Conservation (phyloP, 257 asterid species). For the Scutellaria minor region DNA sequence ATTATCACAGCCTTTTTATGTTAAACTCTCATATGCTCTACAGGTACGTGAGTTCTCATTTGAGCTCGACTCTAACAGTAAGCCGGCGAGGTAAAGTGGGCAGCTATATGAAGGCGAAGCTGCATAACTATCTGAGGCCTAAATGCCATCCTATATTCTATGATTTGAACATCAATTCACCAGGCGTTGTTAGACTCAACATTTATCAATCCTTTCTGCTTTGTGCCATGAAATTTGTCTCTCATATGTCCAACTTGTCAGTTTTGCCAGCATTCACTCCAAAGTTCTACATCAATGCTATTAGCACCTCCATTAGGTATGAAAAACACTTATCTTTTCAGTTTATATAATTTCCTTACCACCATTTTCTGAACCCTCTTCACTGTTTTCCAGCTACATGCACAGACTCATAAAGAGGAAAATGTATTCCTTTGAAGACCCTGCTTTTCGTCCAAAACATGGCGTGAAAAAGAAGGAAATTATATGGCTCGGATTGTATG, state of each 20-base stretch:
- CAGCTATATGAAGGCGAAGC: constrained; percentile 52
- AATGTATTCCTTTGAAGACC: constrained; percentile 46
- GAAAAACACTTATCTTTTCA: not conserved
- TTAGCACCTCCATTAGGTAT: constrained; percentile 68
- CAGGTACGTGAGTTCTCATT: constrained; percentile 71
- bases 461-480: constrained; percentile 58
- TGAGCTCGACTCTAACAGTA: constrained; percentile 75
- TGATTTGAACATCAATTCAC: constrained; percentile 78
- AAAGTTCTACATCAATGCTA: constrained; percentile 45
- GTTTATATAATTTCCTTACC: not conserved
- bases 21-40: constrained; percentile 20
- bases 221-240: constrained; percentile 86
- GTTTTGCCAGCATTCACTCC: constrained; percentile 50
- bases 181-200: constrained; percentile 79
- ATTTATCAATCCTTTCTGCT: constrained; percentile 80
- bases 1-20: constrained; percentile 5
- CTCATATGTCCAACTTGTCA: constrained; percentile 56
- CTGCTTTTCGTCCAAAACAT: constrained; percentile 56
- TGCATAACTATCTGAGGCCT: constrained; percentile 65
- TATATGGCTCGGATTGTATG: constrained; percentile 75
- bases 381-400: constrained; percentile 61
- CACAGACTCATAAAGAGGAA: constrained; percentile 61
- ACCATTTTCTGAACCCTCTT: constrained; percentile 5
- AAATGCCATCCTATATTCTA: constrained; percentile 89
- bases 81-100: constrained; percentile 59